Evolutionary conservation across 805 yeast genomes (phyloP).

Genomic region (Candida koratica): DNA sequence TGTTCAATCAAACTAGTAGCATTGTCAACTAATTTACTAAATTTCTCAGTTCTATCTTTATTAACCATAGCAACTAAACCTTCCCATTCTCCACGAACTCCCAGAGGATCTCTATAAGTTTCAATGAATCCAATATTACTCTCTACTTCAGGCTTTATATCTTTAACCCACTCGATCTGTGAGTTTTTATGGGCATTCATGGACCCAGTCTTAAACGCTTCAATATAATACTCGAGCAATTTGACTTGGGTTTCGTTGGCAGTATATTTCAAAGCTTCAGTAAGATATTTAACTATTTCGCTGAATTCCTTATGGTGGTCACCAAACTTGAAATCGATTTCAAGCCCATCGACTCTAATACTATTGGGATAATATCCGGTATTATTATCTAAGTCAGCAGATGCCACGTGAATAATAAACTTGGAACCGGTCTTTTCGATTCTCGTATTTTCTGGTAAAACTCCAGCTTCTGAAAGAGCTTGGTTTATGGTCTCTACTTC

Average conservation of each 20-base stretch:
- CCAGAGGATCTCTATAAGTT: conserved; percentile 89
- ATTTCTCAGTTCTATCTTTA: conserved; percentile 79
- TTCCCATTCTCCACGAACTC: conserved; percentile 93
- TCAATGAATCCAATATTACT: conserved; percentile 89
- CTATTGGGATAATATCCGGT: conserved; percentile 52
- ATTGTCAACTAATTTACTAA: conserved; percentile 60
- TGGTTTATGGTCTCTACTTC: conserved; percentile 68
- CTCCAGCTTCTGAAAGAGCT: conserved; percentile 57
- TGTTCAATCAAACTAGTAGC: conserved; percentile 62
- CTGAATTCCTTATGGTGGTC: conserved; percentile 69
- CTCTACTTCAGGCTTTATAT: conserved; percentile 64
- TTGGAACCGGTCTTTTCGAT: conserved; percentile 50
- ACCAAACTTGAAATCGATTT: conserved; percentile 62
- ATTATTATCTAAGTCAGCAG: conserved; percentile 48
- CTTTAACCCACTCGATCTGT: conserved; percentile 85
- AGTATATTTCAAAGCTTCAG: conserved; percentile 54
- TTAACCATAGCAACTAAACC: conserved; percentile 88
- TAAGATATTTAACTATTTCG: conserved; percentile 52
- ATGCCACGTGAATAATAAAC: conserved; percentile 66
- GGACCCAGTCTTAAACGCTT: conserved; percentile 75
- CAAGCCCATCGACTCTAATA: conserved; percentile 33
- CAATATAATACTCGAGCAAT: conserved; percentile 63
- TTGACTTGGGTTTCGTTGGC: conserved; percentile 70
- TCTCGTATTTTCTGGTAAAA: conserved; percentile 79
- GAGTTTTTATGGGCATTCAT: conserved; percentile 82